Evolutionary conservation across 768 basidiomycete genomes (phyloP).

Genomic region (Podaxis sp.): DNA sequence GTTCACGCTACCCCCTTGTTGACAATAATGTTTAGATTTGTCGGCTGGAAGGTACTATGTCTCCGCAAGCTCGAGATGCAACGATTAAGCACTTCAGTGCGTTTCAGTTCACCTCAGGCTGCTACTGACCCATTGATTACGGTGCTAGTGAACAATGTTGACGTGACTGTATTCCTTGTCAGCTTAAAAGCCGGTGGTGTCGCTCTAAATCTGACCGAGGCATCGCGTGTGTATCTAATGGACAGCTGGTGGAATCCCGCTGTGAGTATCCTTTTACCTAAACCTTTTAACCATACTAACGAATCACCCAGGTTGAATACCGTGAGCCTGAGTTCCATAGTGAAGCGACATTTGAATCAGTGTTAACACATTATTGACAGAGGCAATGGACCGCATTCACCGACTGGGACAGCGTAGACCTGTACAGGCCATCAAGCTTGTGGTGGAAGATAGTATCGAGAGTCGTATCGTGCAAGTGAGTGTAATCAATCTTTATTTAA

Average conservation of each 20-base stretch:
- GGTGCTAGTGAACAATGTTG: conserved; percentile 78
- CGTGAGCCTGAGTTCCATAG: conserved; percentile 43
- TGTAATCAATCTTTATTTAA: not conserved
- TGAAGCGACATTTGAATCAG: not conserved
- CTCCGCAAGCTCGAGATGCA: conserved; percentile 91
- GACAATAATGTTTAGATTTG: conserved; percentile 55
- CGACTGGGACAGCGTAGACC: conserved; percentile 93
- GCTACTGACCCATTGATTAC: not conserved
- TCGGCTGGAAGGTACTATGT: conserved; percentile 94
- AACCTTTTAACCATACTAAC: not conserved
- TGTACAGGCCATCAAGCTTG: conserved; percentile 88
- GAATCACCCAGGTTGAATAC: conserved; percentile 57
- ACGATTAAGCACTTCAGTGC: conserved; percentile 92
- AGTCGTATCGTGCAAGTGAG: conserved; percentile 84
- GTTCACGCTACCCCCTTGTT: not conserved
- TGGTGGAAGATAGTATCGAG: conserved; percentile 96
- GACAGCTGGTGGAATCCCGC: conserved; percentile 99
- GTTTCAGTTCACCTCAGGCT: conserved; percentile 21
- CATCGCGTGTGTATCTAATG: conserved; percentile 93
- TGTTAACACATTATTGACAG: conserved; percentile 30
- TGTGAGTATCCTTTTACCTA: conserved; percentile 32
- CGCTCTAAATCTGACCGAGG: conserved; percentile 85
- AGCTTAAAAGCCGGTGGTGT: conserved; percentile 95
- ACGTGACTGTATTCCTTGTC: conserved; percentile 97
- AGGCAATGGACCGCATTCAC: conserved; percentile 98